Percentiles rank a stretch among this genome's conserved stretches.
Evolutionary conservation across 805 yeast species (phyloP).

Genomic region (Novakomyces olei): DNA sequence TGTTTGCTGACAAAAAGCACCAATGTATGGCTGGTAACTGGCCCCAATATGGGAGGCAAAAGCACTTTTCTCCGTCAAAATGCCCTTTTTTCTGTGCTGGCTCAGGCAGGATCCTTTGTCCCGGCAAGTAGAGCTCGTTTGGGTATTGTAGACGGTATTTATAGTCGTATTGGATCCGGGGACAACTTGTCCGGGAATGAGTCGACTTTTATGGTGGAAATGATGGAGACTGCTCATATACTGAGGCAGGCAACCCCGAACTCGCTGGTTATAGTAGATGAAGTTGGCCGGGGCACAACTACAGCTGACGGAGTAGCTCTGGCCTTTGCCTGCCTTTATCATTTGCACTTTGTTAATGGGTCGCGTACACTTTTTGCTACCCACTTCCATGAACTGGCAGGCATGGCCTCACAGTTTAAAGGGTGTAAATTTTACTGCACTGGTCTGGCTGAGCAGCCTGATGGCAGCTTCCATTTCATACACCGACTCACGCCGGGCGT

Average conservation of each 20-base stretch:
- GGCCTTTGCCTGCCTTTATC: constrained; percentile 51
- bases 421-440: constrained; percentile 9
- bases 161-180: constrained; percentile 50
- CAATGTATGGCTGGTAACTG: constrained; percentile 11
- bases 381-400: constrained; percentile 32
- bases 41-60: constrained; percentile 49
- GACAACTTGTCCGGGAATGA: constrained; percentile 59
- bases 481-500: no score
- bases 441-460: constrained; percentile 6
- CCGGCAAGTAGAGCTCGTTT: constrained; percentile 43
- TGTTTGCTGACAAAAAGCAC: constrained; percentile 13
- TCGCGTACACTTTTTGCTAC: constrained; percentile 77
- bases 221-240: constrained; percentile 62
- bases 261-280: constrained; percentile 65
- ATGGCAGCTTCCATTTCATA: no score
- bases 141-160: constrained; percentile 57
- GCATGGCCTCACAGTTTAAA: constrained; percentile 6
- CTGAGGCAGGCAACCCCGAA: constrained; percentile 38
- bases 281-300: constrained; percentile 78
- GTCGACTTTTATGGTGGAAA: constrained; percentile 85
- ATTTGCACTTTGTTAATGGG: constrained; percentile 30
- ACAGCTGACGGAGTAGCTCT: constrained; percentile 66
- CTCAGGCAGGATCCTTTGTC: constrained; percentile 53
- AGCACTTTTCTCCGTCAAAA: constrained; percentile 55
- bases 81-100: constrained; percentile 43